Conservation (phyloP, 306 rosid species). For the Sicyos edulis region DNA sequence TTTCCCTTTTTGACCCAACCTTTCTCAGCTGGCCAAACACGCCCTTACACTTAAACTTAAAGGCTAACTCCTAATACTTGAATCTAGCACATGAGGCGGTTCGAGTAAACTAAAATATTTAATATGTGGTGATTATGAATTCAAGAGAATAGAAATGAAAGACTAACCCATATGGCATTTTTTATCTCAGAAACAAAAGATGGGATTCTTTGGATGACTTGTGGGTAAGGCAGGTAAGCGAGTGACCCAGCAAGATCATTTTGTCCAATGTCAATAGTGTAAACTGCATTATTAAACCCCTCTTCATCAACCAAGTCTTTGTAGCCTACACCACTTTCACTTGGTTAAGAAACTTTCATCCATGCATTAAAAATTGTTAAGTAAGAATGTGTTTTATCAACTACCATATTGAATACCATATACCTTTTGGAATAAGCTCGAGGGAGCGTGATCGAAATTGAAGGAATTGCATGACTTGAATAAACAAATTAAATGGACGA, state of each 20-base stretch:
- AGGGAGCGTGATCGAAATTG: conserved; percentile 26
- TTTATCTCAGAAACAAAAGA: conserved; percentile 25
- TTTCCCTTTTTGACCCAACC: too few species aligned
- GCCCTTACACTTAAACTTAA: too few species aligned
- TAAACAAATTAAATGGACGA: conserved; percentile 23
- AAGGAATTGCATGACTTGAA: conserved; percentile 30
- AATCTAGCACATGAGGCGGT: too few species aligned
- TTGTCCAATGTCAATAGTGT: conserved; percentile 32
- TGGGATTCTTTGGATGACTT: conserved; percentile 28
- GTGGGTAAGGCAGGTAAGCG: conserved; percentile 23
- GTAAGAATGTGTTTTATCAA: neutral
- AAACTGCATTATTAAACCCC: conserved; percentile 25
- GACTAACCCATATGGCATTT: conserved; percentile 27
- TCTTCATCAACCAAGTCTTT: conserved; percentile 24
- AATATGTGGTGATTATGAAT: neutral
- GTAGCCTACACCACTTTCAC: conserved; percentile 15
- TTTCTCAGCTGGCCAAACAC: too few species aligned
- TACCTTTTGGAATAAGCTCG: conserved; percentile 21
- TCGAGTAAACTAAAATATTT: too few species aligned
- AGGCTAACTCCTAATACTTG: too few species aligned
- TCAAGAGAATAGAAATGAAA: neutral
- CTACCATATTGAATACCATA: neutral
- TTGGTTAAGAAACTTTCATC: neutral
- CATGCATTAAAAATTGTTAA: neutral
- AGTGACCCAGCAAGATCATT: conserved; percentile 29